Conservation (phyloP, 768 basidiomycete genomes). For the Trametes punicea region DNA sequence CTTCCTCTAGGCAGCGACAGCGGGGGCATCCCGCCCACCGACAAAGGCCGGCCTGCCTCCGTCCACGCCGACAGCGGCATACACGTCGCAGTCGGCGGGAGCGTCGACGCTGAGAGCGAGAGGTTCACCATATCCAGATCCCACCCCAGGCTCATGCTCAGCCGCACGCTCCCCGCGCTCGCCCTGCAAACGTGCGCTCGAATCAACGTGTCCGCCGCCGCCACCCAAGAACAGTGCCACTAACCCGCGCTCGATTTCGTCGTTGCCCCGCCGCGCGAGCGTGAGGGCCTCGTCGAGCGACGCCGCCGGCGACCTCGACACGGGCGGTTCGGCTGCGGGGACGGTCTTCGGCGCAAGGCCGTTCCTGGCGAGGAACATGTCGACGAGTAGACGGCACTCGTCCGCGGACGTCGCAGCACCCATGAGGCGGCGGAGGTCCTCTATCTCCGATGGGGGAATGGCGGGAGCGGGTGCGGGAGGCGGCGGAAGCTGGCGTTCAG, state of each 20-base stretch:
- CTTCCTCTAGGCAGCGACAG: slow-evolving; percentile 11
- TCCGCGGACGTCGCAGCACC: slow-evolving; percentile 67
- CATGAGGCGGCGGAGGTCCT: slow-evolving; percentile 67
- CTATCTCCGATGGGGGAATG: slow-evolving; percentile 45
- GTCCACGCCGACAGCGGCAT: too few species aligned
- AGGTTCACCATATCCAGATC: background rate
- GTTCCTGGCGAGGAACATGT: slow-evolving; percentile 63
- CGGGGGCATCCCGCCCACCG: slow-evolving; percentile 3
- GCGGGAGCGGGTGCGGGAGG: slow-evolving; percentile 27
- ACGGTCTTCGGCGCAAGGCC: slow-evolving; percentile 17
- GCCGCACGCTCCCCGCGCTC: background rate
- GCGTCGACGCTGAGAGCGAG: slow-evolving; percentile 2
- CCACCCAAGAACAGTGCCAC: slow-evolving; percentile 24
- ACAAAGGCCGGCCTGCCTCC: background rate
- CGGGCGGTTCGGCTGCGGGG: background rate
- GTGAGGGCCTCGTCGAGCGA: slow-evolving; percentile 14
- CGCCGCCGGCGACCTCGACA: background rate
- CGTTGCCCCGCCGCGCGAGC: slow-evolving; percentile 9
- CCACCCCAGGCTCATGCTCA: background rate
- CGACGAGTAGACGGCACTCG: slow-evolving; percentile 82
- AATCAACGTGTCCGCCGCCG: slow-evolving; percentile 9
- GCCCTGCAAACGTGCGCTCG: slow-evolving; percentile 9
- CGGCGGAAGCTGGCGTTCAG: slow-evolving; percentile 14
- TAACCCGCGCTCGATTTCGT: slow-evolving; percentile 22
- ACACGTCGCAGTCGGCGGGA: background rate